Evolutionary conservation across 768 basidiomycete species (phyloP).

Genomic region (Boletus vinaceobasis): DNA sequence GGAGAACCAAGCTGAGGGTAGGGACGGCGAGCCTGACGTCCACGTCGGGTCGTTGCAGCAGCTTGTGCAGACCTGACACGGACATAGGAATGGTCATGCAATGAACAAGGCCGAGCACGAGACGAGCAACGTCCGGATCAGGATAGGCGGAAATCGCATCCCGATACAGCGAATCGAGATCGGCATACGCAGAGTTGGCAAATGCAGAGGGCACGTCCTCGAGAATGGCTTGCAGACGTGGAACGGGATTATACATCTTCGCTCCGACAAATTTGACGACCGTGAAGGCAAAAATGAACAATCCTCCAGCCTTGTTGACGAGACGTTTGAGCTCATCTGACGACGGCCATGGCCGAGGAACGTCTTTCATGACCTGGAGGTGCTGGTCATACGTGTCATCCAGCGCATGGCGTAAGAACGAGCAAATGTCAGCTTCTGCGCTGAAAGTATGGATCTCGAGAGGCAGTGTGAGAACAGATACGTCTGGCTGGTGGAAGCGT

Average conservation of each 20-base stretch:
- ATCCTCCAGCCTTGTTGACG: slow-evolving; percentile 19
- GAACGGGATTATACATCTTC: slow-evolving; percentile 10
- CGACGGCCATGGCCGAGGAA: slow-evolving; percentile 26
- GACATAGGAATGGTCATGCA: slow-evolving; percentile 13
- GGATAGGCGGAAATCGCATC: slow-evolving; percentile 21
- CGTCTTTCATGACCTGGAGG: slow-evolving; percentile 13
- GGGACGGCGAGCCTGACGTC: slow-evolving; percentile 15
- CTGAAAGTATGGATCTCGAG: slow-evolving; percentile 24
- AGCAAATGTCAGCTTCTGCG: slow-evolving; percentile 20
- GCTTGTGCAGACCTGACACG: slow-evolving; percentile 10
- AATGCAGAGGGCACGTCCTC: slow-evolving; percentile 3
- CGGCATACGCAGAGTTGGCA: slow-evolving; percentile 12
- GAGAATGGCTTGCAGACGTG: slow-evolving; percentile 13
- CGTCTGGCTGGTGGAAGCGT: slow-evolving; percentile 15
- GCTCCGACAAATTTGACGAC: slow-evolving; percentile 27
- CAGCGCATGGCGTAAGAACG: slow-evolving; percentile 20
- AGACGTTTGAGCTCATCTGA: slow-evolving; percentile 17
- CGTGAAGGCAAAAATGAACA: slow-evolving; percentile 30
- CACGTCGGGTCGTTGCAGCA: slow-evolving; percentile 13
- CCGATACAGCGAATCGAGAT: slow-evolving; percentile 19
- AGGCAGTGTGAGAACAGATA: slow-evolving; percentile 8
- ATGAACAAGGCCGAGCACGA: slow-evolving; percentile 18
- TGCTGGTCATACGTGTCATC: slow-evolving; percentile 16
- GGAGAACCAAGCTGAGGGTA: slow-evolving; percentile 15
- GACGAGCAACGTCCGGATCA: slow-evolving; percentile 12